These are phyloP conservation scores for Pestalotiopsis sp. DNA, from an alignment of 2,329 filamentous ascomycete species.

Conservation along the genomic window DNA sequence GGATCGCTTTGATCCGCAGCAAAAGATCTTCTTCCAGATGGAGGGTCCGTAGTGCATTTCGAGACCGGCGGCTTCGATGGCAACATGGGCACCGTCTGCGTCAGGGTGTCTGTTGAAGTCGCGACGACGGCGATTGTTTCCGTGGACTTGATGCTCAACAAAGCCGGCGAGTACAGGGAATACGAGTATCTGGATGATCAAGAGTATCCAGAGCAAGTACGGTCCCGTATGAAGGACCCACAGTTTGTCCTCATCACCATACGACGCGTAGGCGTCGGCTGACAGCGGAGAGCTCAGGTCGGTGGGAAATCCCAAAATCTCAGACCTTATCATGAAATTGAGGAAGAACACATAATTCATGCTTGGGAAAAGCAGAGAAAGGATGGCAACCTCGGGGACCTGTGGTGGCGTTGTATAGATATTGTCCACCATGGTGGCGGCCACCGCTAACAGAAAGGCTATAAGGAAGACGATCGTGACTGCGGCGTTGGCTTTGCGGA, in stretches of 20 bases:
- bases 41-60: conserved; percentile 34
- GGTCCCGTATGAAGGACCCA: conserved; percentile 26
- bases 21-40: conserved; percentile 28
- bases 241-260: conserved; percentile 2
- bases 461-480: conserved; percentile 31
- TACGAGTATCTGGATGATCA: conserved; percentile 33
- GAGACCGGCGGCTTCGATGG: conserved; percentile 25
- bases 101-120: conserved; percentile 19
- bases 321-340: conserved; percentile 25
- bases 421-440: conserved; percentile 21
- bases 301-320: conserved; percentile 20
- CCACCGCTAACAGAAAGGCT: conserved; percentile 29
- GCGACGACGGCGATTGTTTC: conserved; percentile 34
- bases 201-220: conserved; percentile 30
- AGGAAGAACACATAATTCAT: conserved; percentile 35
- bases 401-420: background rate
- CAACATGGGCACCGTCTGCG: conserved; percentile 20
- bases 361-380: conserved; percentile 30
- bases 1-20: conserved; percentile 22
- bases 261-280: background rate
- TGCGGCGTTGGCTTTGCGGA: conserved; percentile 32
- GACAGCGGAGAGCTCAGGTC: conserved; percentile 18
- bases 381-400: conserved; percentile 19
- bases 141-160: conserved; percentile 34
- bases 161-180: conserved; percentile 34